Percentiles rank a stretch among this genome's conserved stretches.
Evolutionary conservation across 148 eudicot species (phyloP).

Genomic region (Rhododendron simsii): DNA sequence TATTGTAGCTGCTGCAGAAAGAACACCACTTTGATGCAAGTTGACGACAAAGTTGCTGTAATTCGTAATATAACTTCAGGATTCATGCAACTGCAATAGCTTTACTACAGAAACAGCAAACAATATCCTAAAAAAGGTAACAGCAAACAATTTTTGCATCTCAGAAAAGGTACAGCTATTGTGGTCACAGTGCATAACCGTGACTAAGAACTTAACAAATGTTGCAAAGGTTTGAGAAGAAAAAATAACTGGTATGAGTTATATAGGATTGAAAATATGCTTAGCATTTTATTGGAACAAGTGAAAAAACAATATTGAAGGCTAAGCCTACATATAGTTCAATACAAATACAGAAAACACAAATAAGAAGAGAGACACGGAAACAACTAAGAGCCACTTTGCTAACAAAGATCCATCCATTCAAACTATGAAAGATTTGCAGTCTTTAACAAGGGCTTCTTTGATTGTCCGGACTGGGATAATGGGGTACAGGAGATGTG

Average conservation of each 20-base stretch:
- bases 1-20: neutral
- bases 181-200: neutral
- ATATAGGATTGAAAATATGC: neutral
- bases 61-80: neutral
- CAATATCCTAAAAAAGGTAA: neutral
- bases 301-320: neutral
- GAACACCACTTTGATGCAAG: neutral
- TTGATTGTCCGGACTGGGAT: neutral
- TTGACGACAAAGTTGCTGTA: neutral
- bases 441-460: neutral
- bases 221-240: neutral
- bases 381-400: neutral
- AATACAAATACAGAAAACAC: neutral
- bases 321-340: neutral
- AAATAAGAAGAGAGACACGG: neutral
- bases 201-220: neutral
- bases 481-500: neutral
- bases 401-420: neutral
- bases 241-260: neutral
- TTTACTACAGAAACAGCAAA: neutral
- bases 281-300: neutral
- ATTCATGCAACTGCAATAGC: neutral
- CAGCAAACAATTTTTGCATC: neutral
- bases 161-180: neutral
- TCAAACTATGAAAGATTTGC: neutral